phyloP scores from a whole-genome alignment of 345 rosid species.

The Excoecaria cochinchinensis region DNA sequence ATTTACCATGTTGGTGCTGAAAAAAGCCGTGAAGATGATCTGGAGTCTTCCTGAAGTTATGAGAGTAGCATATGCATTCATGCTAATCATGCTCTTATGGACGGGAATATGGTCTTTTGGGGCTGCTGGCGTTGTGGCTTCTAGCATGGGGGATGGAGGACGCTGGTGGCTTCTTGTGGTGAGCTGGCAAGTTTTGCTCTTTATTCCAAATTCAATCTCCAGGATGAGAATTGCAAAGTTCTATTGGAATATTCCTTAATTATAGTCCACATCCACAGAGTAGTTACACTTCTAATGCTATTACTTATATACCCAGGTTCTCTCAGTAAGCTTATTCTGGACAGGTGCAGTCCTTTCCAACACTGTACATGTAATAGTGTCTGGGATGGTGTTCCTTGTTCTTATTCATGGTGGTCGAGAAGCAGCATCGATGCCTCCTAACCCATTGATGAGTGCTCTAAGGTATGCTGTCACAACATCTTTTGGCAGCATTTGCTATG shows the following conservation, averaged over 20 bases:
- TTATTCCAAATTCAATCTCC: conserved; percentile 24
- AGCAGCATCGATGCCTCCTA: conserved; percentile 76
- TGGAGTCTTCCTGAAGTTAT: conserved; percentile 89
- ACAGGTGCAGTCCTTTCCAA: conserved; percentile 95
- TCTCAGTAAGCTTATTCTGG: conserved; percentile 94
- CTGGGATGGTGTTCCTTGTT: conserved; percentile 90
- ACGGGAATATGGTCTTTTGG: conserved; percentile 92
- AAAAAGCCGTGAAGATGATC: conserved; percentile 79
- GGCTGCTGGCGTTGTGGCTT: conserved; percentile 89
- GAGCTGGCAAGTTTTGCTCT: conserved; percentile 96
- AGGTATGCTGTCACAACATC: conserved; percentile 88
- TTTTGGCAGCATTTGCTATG: conserved; percentile 95
- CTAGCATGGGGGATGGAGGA: conserved; percentile 57
- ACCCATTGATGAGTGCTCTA: conserved; percentile 60
- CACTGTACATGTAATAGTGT: conserved; percentile 92
- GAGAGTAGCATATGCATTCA: conserved; percentile 76
- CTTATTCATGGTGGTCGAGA: conserved; percentile 78
- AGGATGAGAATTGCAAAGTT: conserved; percentile 28
- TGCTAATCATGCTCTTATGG: conserved; percentile 77
- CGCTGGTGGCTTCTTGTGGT: conserved; percentile 99
- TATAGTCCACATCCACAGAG: background rate
- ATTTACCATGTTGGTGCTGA: conserved; percentile 76
- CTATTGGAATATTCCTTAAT: conserved; percentile 13
- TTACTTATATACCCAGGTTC: conserved; percentile 53
- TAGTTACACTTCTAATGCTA: conserved; percentile 23